Evolutionary conservation across 2,329 filamentous ascomycete genomes (phyloP), one percentile per base, ranked within the genome.

Genomic region (Penicillium nordicum): DNA sequence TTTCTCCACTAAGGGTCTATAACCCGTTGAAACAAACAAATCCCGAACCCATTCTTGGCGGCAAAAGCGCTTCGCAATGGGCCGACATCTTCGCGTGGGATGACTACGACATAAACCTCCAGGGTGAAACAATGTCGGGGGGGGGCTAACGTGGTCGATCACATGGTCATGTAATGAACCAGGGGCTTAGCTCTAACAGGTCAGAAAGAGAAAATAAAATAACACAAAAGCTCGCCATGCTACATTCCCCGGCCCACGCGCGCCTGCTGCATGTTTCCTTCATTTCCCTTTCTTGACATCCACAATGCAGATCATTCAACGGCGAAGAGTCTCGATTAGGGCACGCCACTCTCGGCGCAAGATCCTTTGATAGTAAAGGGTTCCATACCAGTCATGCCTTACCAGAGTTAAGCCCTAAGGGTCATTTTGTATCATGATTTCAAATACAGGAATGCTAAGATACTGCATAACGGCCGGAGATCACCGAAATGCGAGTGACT

Each of bases 101-200:
- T 50, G 25, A 40, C 36, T 41, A 21, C 46, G 27, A 36, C 34
- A 14, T 45, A 44, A 52, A 14, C 41, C n/a, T 53, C 51, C 34
- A 50, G 42, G 42, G 32, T 64, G 63, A 63, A 65, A 64, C 63
- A 61, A 57, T 48, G 57, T 58, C 59, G 60, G 62, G 62, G 60
- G 62, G 62, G 38, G 53, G 49, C 53, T 50, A 66, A 64, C 63
- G 63, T 66, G 63, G 63, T 55, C 49, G 58, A 61, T 66, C 63
- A 62, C 63, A 66, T 66, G 63, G 53, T 59, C 43, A 50, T 53
- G 51, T 55, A 58, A 43, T 53, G 47, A 37, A 25, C 37, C 27
- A 56, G 51, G 44, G 49, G 42, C 30, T 40, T 34, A 6, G 48
- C 29, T 55, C 25, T 51, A 36, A 49, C 47, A 21, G n/a, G 27